Evolutionary conservation across 805 yeast species (phyloP).

Genomic region (Candida quercuum): DNA sequence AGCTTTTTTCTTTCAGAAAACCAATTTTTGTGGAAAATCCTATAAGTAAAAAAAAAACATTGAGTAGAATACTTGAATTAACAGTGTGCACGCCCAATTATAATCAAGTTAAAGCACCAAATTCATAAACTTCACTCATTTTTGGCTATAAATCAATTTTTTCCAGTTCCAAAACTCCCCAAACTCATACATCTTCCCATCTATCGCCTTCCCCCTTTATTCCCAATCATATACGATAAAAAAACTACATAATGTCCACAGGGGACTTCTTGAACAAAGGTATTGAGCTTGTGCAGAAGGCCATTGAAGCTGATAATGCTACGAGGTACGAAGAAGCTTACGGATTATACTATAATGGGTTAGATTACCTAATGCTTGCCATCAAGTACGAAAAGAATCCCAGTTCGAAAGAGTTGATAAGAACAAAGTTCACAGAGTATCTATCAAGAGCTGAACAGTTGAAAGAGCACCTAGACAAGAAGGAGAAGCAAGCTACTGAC

Average conservation of each 20-base stretch:
- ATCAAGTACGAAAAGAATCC: slow-evolving; percentile 91
- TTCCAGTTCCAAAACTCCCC: background rate
- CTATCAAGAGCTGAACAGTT: slow-evolving; percentile 89
- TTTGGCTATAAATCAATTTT: too few species aligned
- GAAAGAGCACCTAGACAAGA: slow-evolving; percentile 79
- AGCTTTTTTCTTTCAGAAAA: too few species aligned
- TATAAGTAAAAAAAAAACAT: too few species aligned
- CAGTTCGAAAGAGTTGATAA: slow-evolving; percentile 80
- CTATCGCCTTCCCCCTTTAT: too few species aligned
- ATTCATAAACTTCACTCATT: too few species aligned
- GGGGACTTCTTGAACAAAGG: slow-evolving; percentile 88
- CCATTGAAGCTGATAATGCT: slow-evolving; percentile 90
- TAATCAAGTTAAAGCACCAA: too few species aligned
- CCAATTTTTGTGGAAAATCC: too few species aligned
- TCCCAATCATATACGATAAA: background rate
- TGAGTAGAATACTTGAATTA: too few species aligned
- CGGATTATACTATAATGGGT: slow-evolving; percentile 84
- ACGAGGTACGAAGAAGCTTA: slow-evolving; percentile 92
- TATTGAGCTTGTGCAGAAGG: slow-evolving; percentile 89
- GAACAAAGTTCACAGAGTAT: slow-evolving; percentile 87
- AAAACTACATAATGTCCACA: slow-evolving; percentile 30
- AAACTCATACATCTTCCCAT: too few species aligned
- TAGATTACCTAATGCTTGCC: slow-evolving; percentile 94
- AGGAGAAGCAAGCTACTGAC: slow-evolving; percentile 32
- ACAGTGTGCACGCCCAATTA: too few species aligned